Base-by-base conservation (phyloP, 129 eudicot species). In the Ambrosia artemisiifolia region DNA sequence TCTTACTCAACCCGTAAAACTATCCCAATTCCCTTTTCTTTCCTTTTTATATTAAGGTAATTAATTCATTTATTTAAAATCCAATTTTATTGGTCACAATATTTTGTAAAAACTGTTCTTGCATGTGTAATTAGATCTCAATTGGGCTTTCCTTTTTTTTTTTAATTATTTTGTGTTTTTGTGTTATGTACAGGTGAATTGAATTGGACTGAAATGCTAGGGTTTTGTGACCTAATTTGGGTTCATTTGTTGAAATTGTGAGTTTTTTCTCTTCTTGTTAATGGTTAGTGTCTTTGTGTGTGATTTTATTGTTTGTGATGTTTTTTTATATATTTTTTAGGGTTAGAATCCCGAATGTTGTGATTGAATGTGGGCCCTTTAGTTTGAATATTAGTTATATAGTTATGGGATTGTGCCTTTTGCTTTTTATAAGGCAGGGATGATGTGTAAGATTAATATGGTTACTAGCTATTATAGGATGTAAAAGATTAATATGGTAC, bases 81-180 rank as follows among this genome's bases (percentile, higher is more conserved):
- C 35, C 36, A 18, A 24, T 50, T 63, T 55, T n/a, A 20, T 43
- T 43, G 51, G 9, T 56, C 19, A 47, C 68, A 47, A 24, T 24
- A 24, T 24, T 24, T 59, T 3, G 11, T 64, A 79, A 74, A 84
- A 80, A 43, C 5, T 38, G 63, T 47, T 69, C 65, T 80, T 84
- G 87, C 88, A 80, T 85, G 84, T 53, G 64, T 50, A 33, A 35
- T 76, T 71, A 59, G 89, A 87, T 74, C 87, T 67, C 75, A 51
- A 79, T 66, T 87, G 67, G 54, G 75, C 48, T 61, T 70, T 55
- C 28, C 28, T 24, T 24, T 24, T 24, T 24, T 24, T 24, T 24
- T 24, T 0, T 24, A 24, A 33, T 65, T 35, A 16, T 17, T 62
- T 17, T 62, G 38, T 30, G 49, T 77, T 57, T 16, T 43, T 56